Base-by-base conservation (phyloP, 2,329 filamentous ascomycete genomes). In the Cladosporium sp. region DNA sequence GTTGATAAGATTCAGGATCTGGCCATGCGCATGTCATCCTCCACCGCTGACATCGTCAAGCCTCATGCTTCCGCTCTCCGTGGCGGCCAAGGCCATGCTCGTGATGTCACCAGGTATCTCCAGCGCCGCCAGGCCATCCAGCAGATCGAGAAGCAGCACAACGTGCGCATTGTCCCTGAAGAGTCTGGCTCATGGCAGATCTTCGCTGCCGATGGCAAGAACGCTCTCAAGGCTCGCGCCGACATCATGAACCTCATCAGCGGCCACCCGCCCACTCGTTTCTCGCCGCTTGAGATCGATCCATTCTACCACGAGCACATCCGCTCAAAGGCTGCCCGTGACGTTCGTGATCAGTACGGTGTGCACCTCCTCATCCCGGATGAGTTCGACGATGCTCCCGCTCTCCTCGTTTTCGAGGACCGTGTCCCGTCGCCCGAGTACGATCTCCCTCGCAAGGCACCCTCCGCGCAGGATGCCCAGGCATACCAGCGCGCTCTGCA, bases 1-100 rank as follows among this genome's bases (percentile, higher is more conserved):
- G 79, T 92, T 49, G 88, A 96, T 70, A 89, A 86, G 73, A 90
- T 92, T 50, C 91, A 95, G 82, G 89, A 96, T 66, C 82, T 97
- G 58, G 92, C 93, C 50, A 89, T 89, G 68, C 88, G 85, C 71
- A 93, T 97, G 86, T 88, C 91, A 69, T 89, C 88, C 79, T 86
- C 88, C 39, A 89, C 87, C 70, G 85, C 96, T 63, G 92, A 97
- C 69, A 84, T 96, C 66, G 86, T 88, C 34, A 85, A 88, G 52
- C 88, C 92, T 72, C 90, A 96, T 73, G 84, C 84, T 56, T 88
- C 84, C 68, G 87, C 88, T 15, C 85, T 88, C 34, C 81, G 82
- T 58, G 89, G 90, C 54, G 85, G 89, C 11, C 85, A 89, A 57
- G 80, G 82, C 8, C 93, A 99, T 71, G 93, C 92, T 12, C 87